A percentile compares a stretch with the other conserved stretches of the same genome.
These are phyloP conservation scores for Hemerocallis citrina DNA, from an alignment of 106 monocot genomes.

Conservation along the genomic window DNA sequence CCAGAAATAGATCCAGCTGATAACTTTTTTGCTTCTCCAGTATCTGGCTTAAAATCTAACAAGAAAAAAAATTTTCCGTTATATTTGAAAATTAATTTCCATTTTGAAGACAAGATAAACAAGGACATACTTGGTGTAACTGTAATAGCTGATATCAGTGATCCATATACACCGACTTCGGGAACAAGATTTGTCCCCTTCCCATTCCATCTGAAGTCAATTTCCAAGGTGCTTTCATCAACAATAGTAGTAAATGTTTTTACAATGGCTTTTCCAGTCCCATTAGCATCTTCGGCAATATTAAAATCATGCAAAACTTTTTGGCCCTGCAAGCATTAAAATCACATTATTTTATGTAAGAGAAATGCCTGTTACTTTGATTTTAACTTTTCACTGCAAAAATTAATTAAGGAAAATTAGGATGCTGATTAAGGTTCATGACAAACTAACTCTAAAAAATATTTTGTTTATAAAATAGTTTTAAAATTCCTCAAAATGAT, in stretches of 20 bases:
- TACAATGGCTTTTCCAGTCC: constrained; percentile 13
- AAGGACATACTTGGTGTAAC: constrained; percentile 36
- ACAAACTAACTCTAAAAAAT: too few species aligned
- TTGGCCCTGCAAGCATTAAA: constrained; percentile 17
- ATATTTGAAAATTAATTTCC: background rate
- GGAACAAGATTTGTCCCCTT: constrained; percentile 20
- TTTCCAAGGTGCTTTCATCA: constrained; percentile 26
- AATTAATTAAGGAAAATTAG: too few species aligned
- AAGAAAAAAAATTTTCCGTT: background rate
- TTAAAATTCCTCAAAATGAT: background rate
- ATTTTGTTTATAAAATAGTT: too few species aligned
- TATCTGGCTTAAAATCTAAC: constrained; percentile 14
- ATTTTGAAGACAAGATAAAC: background rate
- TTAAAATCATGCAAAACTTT: constrained; percentile 39
- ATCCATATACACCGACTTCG: constrained; percentile 20
- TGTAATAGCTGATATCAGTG: constrained; percentile 53
- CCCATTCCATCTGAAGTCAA: constrained; percentile 29
- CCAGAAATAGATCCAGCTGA: background rate
- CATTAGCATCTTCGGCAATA: constrained; percentile 33
- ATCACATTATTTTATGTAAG: background rate
- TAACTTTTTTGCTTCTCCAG: background rate
- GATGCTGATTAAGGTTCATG: too few species aligned
- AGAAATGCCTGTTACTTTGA: too few species aligned
- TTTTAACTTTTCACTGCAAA: too few species aligned
- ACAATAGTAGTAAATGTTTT: constrained; percentile 23